phyloP scores from a whole-genome alignment of 768 basidiomycete genomes.

The Podaxis sp. region DNA sequence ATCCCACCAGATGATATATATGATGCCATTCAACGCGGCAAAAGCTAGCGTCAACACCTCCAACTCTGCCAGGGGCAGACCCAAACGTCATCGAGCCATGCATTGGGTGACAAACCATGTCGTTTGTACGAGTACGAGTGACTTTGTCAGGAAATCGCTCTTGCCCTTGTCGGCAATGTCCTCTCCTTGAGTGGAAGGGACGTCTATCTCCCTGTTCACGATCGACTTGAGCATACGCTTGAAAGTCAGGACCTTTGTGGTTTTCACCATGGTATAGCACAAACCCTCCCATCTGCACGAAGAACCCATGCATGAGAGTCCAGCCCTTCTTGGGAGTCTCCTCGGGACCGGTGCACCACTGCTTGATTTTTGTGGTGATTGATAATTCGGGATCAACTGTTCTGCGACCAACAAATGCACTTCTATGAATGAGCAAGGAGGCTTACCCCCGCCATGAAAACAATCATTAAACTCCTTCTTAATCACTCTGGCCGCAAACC shows the following conservation, averaged over 20 bases:
- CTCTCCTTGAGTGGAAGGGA: background rate
- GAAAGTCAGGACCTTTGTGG: slow-evolving; percentile 6
- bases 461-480: slow-evolving; percentile 2
- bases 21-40: background rate
- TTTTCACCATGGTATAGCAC: background rate
- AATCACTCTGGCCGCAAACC: background rate
- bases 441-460: background rate
- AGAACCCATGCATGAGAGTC: slow-evolving; percentile 18
- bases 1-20: slow-evolving; percentile 1
- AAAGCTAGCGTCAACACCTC: slow-evolving; percentile 8
- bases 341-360: background rate
- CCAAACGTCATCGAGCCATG: background rate
- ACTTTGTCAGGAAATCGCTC: background rate
- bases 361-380: background rate
- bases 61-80: background rate
- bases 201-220: background rate
- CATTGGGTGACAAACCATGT: background rate
- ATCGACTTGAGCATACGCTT: slow-evolving; percentile 3
- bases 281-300: slow-evolving; percentile 17
- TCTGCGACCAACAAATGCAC: background rate
- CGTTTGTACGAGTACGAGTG: background rate
- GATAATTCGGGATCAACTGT: background rate
- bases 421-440: background rate
- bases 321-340: slow-evolving; percentile 17
- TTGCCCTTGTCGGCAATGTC: background rate